These are phyloP conservation scores for Exophiala sideris DNA, from an alignment of 2,329 filamentous ascomycete species.

Conservation along the genomic window DNA sequence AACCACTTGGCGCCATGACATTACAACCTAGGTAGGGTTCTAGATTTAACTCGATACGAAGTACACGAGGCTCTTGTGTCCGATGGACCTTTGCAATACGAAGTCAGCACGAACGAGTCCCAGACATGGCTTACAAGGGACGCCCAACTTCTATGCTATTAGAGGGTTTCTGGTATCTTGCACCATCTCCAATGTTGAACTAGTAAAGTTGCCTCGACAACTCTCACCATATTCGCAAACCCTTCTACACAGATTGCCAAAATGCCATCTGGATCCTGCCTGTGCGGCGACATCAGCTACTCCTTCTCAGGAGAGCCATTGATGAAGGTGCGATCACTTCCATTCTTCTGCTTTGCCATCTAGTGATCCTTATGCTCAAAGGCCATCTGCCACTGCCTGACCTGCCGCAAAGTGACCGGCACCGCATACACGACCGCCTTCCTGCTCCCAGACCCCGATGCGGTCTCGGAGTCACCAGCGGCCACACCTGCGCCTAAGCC, in stretches of 20 bases:
- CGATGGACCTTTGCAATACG: no score
- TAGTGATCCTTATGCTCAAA: slow-evolving; percentile 27
- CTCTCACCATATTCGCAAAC: not conserved
- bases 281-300: slow-evolving; percentile 35
- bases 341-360: not conserved
- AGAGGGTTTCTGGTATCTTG: not conserved
- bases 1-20: no score
- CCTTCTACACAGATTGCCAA: not conserved
- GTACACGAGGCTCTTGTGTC: no score
- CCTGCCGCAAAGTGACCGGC: slow-evolving; percentile 57
- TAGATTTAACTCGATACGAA: no score
- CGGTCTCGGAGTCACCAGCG: slow-evolving; percentile 29
- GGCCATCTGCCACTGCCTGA: slow-evolving; percentile 57
- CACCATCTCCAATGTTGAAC: not conserved
- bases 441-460: slow-evolving; percentile 37
- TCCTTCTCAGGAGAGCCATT: slow-evolving; percentile 29
- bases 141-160: no score
- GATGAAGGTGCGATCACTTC: slow-evolving; percentile 4
- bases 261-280: slow-evolving; percentile 35
- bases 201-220: no score
- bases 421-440: slow-evolving; percentile 47
- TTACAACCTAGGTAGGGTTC: no score
- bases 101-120: no score
- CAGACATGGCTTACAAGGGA: no score
- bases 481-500: not conserved